These are phyloP conservation scores for Chondrostereum purpureum DNA, from an alignment of 1,284 basidiomycete species.

Conservation along the genomic window DNA sequence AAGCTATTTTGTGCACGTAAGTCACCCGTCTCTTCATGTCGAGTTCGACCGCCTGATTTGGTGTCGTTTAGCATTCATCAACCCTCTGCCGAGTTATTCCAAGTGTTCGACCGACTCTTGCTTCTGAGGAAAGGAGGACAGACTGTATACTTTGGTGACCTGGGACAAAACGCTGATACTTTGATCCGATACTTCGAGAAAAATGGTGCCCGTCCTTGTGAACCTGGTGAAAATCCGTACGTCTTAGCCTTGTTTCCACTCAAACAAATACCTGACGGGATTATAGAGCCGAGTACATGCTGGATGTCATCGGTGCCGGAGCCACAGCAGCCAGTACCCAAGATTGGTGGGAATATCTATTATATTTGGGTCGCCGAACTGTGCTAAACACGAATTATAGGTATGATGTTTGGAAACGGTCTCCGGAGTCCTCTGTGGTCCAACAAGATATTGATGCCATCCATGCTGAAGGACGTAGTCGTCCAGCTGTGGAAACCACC, in stretches of 20 bases:
- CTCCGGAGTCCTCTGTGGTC: constrained; percentile 27
- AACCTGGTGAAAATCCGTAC: constrained; percentile 19
- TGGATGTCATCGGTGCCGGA: constrained; percentile 42
- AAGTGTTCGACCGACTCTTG: constrained; percentile 59
- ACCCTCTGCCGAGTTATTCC: constrained; percentile 71
- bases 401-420: constrained; percentile 34
- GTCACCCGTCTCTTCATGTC: constrained; percentile 20
- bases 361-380: not conserved
- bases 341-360: constrained; percentile 28
- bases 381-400: not conserved
- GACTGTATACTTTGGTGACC: constrained; percentile 58
- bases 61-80: constrained; percentile 20
- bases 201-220: constrained; percentile 33
- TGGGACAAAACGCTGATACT: constrained; percentile 38
- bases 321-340: constrained; percentile 31
- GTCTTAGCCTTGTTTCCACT: not conserved
- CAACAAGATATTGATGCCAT: constrained; percentile 33
- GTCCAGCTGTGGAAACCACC: constrained; percentile 24
- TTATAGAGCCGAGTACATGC: constrained; percentile 36
- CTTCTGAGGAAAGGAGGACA: constrained; percentile 57
- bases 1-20: constrained; percentile 70
- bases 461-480: constrained; percentile 28
- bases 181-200: constrained; percentile 51
- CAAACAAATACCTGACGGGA: too few relatives aligned
- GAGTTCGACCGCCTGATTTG: constrained; percentile 20